Base-by-base conservation (phyloP, 805 yeast genomes). In the Pichia deserticola region DNA sequence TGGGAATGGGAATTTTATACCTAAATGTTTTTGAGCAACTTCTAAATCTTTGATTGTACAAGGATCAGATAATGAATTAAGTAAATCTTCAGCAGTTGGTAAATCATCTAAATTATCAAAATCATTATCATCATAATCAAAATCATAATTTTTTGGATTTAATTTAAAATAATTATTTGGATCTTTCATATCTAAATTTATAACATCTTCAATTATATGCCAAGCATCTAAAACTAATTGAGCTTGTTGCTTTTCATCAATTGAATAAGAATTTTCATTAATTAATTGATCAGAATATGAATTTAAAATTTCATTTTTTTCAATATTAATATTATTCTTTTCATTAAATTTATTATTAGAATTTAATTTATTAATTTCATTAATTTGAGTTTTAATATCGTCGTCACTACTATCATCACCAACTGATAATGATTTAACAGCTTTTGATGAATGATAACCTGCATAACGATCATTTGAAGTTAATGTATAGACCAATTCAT, bases 11-110 rank as follows among this genome's bases (percentile, higher is more conserved):
- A 90, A 73, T 45, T 70, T 69, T 45, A 86, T 71, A 45, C 78
- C 81, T 58, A 88, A 71, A 61, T 89, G 96, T 57, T 78, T 77
- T 67, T 90, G 96, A 13, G 90, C 85, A 61, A 81, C 88, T 45
- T 71, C 68, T 42, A 90, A 71, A 62, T 90, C 97, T 45, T 81
- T 73, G 41, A 73, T 70, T 0, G 96, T 85, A 56, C 88, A 89
- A 25, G 87, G 84, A 46, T 69, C 54, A 39, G 56, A 54, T n/a
- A 57, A 40, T 29, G 52, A 50, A 29, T 46, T 46, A 3, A 50
- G 6, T 30, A 90, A 77, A 45, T 85, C 86, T 56, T 69, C 72
- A 51, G 89, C 69, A 66, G 89, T 97, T 2, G 87, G 84, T 52
- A 81, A 80, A 63, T 82, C 70, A 51, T 78, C 77, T 42, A 73